Evolutionary conservation across 2,329 filamentous ascomycete genomes (phyloP).

Genomic region (Xylaria sp.): DNA sequence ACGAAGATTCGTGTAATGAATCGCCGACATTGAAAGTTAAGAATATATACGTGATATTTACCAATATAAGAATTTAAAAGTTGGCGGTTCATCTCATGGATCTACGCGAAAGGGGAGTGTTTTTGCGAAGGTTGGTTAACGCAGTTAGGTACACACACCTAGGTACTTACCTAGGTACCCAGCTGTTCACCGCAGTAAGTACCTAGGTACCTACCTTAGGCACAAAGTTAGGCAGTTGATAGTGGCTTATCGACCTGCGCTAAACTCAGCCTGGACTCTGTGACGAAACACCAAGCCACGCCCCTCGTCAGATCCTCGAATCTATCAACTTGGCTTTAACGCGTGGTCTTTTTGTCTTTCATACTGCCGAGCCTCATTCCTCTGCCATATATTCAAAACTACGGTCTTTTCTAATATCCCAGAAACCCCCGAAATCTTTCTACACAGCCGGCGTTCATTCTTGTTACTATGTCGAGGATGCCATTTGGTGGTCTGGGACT

Average conservation of each 20-base stretch:
- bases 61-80: no score
- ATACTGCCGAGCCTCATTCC: neutral
- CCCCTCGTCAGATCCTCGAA: conserved; percentile 10
- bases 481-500: conserved; percentile 27
- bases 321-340: neutral
- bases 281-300: conserved; percentile 19
- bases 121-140: no score
- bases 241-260: neutral
- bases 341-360: neutral
- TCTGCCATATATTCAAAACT: neutral
- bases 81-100: no score
- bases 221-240: no score
- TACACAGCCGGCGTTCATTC: neutral
- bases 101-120: no score
- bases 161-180: no score
- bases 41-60: no score
- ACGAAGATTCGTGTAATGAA: no score
- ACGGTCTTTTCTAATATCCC: neutral
- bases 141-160: no score
- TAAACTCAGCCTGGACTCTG: conserved; percentile 13
- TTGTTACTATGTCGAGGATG: conserved; percentile 25
- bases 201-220: no score
- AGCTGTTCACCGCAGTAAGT: no score
- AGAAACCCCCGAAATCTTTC: neutral
- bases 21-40: no score